These are phyloP conservation scores for Talaromyces sp. DNA, from an alignment of 2,329 filamentous ascomycete genomes.

Conservation along the genomic window DNA sequence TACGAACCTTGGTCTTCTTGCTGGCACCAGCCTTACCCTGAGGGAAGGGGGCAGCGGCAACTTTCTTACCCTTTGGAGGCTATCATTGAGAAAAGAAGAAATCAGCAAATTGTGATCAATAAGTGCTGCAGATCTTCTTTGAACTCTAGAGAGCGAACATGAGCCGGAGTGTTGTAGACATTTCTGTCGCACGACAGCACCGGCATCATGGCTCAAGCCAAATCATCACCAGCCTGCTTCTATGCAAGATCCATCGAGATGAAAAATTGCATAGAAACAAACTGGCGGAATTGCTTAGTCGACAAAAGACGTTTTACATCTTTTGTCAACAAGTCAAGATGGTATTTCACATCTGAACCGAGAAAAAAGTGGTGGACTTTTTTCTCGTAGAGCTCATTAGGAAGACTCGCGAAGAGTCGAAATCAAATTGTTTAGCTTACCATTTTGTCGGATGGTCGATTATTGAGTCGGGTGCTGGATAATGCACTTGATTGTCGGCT, in stretches of 20 bases:
- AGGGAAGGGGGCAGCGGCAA: conserved; percentile 93
- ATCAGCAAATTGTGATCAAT: conserved; percentile 78
- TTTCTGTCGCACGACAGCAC: conserved; percentile 11
- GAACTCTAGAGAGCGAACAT: conserved; percentile 78
- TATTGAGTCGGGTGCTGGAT: conserved; percentile 41
- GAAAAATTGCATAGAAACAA: conserved; percentile 16
- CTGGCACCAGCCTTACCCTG: conserved; percentile 77
- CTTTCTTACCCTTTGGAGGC: conserved; percentile 99
- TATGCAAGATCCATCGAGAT: conserved; percentile 8
- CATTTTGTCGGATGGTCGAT: conserved; percentile 50
- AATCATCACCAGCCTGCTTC: conserved; percentile 35
- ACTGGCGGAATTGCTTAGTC: conserved; percentile 36
- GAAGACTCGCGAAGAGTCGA: conserved; percentile 32
- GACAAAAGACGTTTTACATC: conserved; percentile 18
- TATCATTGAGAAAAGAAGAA: conserved; percentile 99
- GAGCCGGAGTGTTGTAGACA: conserved; percentile 17
- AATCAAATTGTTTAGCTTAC: conserved; percentile 55
- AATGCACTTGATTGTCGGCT: conserved; percentile 41
- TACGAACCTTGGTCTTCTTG: conserved; percentile 97
- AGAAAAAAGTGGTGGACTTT: conserved; percentile 2
- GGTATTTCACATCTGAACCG: conserved; percentile 22
- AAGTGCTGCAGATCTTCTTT: conserved; percentile 68
- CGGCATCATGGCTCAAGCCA: conserved; percentile 56
- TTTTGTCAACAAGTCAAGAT: conserved; percentile 18
- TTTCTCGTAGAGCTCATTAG: conserved; percentile 33